Base-by-base conservation (phyloP, 1,139 yeast species). In the Diutina ranongensis region DNA sequence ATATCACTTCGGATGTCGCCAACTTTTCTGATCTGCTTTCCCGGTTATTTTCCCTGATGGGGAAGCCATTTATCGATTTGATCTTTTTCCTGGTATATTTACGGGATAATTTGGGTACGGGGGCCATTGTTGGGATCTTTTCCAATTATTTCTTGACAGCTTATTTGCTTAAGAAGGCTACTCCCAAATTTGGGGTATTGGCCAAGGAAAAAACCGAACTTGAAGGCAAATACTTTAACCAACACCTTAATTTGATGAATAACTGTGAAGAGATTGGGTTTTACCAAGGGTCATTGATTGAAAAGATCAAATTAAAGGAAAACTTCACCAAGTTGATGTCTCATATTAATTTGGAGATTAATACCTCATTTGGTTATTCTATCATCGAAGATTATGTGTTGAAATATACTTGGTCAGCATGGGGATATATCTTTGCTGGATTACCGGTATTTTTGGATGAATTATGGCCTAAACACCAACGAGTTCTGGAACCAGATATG, bases 211-310 rank as follows among this genome's bases (percentile, higher is more conserved):
- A 80, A 60, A 84, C 95, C 3, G 78, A 76, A 44, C 74, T 89
- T 33, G 97, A 89, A 63, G 96, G 97, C 48, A 83, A 83, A 49
- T 89, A 86, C 60, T 84, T 89, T 58, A 88, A 85, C 55, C 85
- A 86, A 52, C 95, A 89, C 57, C 69, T 88, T 54, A 84, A 86
- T 57, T 71, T 89, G 58, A 87, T 87, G 58, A 82, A 85, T 48
- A 89, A 89, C 57, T 83, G 89, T 55, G 97, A 89, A 64, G 97
- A 89, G 60, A 87, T 89, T 56, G 95, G 96, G 0, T 89, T 89
- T 59, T 89, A 88, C 59, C 89, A 88, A 58, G 97, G 97, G 28
- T 82, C 94, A 0, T 68, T 72, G n/a, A 76, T 87, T 51, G 97
- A 89, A 62, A 82, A 83, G 57, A 57, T 67, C 5, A 84, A 85